phyloP scores from a whole-genome alignment of 2,329 filamentous ascomycete species.

The Orbilia javanica region DNA sequence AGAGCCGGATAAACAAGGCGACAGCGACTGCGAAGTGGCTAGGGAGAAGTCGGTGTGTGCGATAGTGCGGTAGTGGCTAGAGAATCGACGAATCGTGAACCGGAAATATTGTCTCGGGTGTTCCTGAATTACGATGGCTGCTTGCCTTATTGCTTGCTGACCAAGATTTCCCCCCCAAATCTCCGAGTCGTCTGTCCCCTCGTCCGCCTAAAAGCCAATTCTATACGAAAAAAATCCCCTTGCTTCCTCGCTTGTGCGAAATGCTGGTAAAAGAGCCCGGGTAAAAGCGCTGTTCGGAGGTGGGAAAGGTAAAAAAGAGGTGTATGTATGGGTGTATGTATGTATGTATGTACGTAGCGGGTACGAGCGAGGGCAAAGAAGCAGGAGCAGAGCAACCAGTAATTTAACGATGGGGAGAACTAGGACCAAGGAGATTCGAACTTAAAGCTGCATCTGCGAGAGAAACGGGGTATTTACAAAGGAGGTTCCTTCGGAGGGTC shows the following conservation, averaged over 20 bases:
- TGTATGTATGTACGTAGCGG: no score
- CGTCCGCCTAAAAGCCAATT: conserved; percentile 33
- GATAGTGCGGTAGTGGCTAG: neutral
- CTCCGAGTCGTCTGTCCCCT: conserved; percentile 44
- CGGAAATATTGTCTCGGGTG: conserved; percentile 43
- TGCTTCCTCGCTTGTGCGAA: conserved; percentile 52
- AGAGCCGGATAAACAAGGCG: conserved; percentile 13
- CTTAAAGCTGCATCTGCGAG: conserved; percentile 25
- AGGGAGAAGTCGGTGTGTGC: conserved; percentile 1
- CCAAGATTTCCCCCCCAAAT: conserved; percentile 34
- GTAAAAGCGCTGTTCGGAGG: conserved; percentile 59
- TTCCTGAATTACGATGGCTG: conserved; percentile 56
- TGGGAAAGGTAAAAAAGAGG: conserved; percentile 30
- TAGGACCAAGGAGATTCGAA: no score
- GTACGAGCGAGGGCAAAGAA: conserved; percentile 26
- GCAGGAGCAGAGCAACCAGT: conserved; percentile 6
- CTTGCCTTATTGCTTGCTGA: conserved; percentile 4
- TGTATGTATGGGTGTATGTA: no score
- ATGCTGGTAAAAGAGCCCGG: conserved; percentile 57
- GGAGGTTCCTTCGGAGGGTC: conserved; percentile 4
- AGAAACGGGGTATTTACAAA: neutral
- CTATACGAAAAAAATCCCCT: conserved; percentile 29
- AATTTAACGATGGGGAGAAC: conserved; percentile 17
- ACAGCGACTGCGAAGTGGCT: conserved; percentile 14
- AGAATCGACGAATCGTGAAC: neutral